phyloP scores from a whole-genome alignment of 2,329 filamentous ascomycete species.

The Claviceps sp. region DNA sequence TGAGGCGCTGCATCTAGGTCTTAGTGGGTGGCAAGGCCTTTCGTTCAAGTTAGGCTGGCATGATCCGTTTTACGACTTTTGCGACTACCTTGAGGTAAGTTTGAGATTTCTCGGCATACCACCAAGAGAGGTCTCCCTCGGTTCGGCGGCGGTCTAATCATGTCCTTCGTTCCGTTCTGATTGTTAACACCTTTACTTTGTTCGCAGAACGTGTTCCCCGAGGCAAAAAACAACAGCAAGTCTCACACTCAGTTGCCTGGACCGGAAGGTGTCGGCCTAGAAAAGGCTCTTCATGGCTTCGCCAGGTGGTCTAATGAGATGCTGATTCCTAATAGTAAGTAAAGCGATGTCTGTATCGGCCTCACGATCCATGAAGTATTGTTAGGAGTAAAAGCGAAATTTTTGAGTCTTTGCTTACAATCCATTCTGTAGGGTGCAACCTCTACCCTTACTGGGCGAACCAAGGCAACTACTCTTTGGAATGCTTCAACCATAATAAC shows the following conservation, averaged over 20 bases:
- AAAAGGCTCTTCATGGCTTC: constrained; percentile 39
- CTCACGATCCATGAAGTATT: not conserved
- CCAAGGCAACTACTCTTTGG: constrained; percentile 17
- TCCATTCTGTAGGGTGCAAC: constrained; percentile 26
- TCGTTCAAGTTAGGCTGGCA: no score
- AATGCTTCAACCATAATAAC: constrained; percentile 4
- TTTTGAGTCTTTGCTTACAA: constrained; percentile 29
- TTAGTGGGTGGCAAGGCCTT: not conserved
- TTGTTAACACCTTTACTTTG: not conserved
- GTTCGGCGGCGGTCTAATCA: constrained; percentile 16
- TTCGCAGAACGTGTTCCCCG: constrained; percentile 25
- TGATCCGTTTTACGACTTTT: no score
- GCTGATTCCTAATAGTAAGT: not conserved
- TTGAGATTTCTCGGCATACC: no score
- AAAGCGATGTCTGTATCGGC: not conserved
- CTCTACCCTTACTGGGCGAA: not conserved
- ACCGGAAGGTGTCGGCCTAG: constrained; percentile 33
- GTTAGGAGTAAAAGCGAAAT: not conserved
- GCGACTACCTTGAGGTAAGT: no score
- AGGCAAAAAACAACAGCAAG: not conserved
- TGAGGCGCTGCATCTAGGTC: constrained; percentile 12
- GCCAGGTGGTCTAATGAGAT: constrained; percentile 37
- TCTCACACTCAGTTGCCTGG: constrained; percentile 2
- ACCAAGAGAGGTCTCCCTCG: no score
- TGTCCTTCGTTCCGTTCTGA: not conserved